Evolutionary conservation across 208 protist species (phyloP), one percentile per base, ranked within the genome.

Genomic region (Phytomonas sp.): DNA sequence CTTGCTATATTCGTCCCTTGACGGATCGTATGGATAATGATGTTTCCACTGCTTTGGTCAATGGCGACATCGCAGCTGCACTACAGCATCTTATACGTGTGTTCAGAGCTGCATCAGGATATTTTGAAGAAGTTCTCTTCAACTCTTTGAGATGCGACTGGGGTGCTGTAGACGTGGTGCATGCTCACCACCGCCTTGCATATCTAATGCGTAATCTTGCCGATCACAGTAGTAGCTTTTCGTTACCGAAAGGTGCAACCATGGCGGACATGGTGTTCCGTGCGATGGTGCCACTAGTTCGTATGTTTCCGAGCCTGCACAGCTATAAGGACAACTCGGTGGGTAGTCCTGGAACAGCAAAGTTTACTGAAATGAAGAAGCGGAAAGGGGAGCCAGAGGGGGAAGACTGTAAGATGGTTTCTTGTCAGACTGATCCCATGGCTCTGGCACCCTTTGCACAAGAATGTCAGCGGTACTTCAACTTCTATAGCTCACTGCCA

Each of bases 131-230:
- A 63, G 49, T 84, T 16, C 73, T 95, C 19, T 71, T 77, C 56
- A 87, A 93, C 74, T 79, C 76, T 37, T 71, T 94, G 67, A 70
- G 78, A 60, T 81, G 78, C 63, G 81, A 92, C 69, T 81, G 87
- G 78, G 86, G 83, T 5, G 84, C 86, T 30, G 73, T 82, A 16
- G 76, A 72, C 66, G 70, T 89, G n/a, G 75, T 72, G 26, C 91
- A 93, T 76, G 75, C 75, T 6, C 91, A 95, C 61, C 91, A 95
- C 71, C 81, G 79, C 31, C 73, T 93, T 49, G 88, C 88, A 2
- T 81, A 89, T 69, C 36, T 82, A 26, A 65, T 71, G 31, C 86
- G 91, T 36, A 49, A 73, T 65, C 82, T 93, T 59, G 77, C 75
- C 6, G 84, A 90, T 71, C 80, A 79, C 32, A 86, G 81, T 4